Conservation (phyloP, 2,329 filamentous ascomycete species). For the Elsinoe ampelina region DNA sequence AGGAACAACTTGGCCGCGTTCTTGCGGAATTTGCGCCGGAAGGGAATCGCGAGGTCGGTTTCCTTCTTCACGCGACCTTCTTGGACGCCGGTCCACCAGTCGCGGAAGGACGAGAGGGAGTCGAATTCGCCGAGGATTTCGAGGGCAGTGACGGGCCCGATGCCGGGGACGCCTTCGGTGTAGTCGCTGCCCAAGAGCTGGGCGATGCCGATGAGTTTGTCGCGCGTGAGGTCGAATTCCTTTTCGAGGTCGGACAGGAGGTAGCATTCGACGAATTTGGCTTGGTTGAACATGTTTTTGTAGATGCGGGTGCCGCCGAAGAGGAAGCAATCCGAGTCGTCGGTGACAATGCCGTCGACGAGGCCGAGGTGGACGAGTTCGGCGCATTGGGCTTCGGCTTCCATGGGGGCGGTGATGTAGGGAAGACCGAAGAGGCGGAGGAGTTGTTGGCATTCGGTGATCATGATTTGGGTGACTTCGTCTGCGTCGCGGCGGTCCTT, state of each 20-base stretch:
- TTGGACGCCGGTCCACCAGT: slow-evolving; percentile 82
- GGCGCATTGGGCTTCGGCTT: slow-evolving; percentile 95
- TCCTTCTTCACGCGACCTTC: slow-evolving; percentile 51
- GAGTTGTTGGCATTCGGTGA: slow-evolving; percentile 86
- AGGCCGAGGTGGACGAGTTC: slow-evolving; percentile 77
- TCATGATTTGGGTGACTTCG: slow-evolving; percentile 93
- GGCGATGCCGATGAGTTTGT: slow-evolving; percentile 79
- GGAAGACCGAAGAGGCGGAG: slow-evolving; percentile 85
- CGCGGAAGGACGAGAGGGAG: slow-evolving; percentile 63
- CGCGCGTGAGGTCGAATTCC: slow-evolving; percentile 78
- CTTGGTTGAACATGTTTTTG: slow-evolving; percentile 99
- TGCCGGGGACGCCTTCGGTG: slow-evolving; percentile 79
- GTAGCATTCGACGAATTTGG: slow-evolving; percentile 97
- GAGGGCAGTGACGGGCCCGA: slow-evolving; percentile 88
- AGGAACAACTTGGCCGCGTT: slow-evolving; percentile 81
- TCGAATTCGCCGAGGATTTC: slow-evolving; percentile 91
- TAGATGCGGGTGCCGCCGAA: slow-evolving; percentile 95
- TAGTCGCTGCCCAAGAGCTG: slow-evolving; percentile 92
- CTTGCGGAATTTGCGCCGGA: slow-evolving; percentile 79
- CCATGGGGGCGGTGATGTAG: slow-evolving; percentile 97
- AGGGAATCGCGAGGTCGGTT: slow-evolving; percentile 47
- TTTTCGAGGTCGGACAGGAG: slow-evolving; percentile 72
- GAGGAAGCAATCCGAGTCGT: slow-evolving; percentile 92
- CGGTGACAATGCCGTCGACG: slow-evolving; percentile 95
- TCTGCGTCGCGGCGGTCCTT: slow-evolving; percentile 93